These are phyloP conservation scores for Lentinus brumalis DNA, from an alignment of 768 basidiomycete genomes.

Conservation along the genomic window DNA sequence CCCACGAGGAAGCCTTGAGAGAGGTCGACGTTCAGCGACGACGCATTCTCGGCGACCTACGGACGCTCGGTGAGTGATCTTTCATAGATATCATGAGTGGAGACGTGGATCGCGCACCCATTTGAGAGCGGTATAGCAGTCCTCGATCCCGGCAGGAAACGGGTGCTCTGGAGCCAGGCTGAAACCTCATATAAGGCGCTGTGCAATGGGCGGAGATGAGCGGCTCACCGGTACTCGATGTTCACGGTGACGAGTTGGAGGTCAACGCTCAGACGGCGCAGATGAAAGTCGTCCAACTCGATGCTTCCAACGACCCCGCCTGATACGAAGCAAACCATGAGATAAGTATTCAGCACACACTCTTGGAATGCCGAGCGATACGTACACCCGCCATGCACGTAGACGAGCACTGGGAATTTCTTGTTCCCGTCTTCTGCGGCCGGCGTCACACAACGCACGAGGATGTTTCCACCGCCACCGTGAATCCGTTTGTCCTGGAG, in stretches of 20 bases:
- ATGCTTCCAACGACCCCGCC: constrained; percentile 10
- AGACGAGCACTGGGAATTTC: no score
- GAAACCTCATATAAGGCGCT: no score
- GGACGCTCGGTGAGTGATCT: no score
- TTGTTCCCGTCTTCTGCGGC: no score
- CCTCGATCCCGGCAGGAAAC: constrained; percentile 24
- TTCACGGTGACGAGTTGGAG: constrained; percentile 24
- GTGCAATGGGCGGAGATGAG: no score
- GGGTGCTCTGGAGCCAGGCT: constrained; percentile 31
- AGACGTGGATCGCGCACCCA: constrained; percentile 15
- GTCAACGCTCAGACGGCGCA: constrained; percentile 20
- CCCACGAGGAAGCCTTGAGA: constrained; percentile 30
- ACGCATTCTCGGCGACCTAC: constrained; percentile 15
- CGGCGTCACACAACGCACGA: no score
- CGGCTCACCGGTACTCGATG: constrained; percentile 17
- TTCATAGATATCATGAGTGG: no score
- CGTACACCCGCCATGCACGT: no score
- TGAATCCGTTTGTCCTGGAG: no score
- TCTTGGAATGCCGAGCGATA: no score
- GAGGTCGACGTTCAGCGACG: constrained; percentile 17
- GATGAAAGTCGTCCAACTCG: constrained; percentile 23
- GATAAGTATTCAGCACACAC: no score
- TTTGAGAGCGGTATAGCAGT: constrained; percentile 28
- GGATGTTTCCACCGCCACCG: no score
- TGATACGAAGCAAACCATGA: background rate